Conservation (phyloP, 768 basidiomycete species). For the Pleurotus salmoneostramineus region DNA sequence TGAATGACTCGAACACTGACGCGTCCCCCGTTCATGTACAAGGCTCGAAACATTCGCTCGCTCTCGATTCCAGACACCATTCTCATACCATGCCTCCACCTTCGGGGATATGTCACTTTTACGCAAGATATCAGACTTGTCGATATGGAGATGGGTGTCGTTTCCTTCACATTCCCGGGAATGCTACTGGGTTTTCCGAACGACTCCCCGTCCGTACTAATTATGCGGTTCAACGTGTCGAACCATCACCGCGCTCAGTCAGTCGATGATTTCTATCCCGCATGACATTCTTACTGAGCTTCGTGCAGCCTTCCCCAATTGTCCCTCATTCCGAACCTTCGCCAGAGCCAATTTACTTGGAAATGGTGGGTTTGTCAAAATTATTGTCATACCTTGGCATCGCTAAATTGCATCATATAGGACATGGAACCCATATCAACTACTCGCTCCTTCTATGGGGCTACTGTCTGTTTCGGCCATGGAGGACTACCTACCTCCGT, state of each 20-base stretch:
- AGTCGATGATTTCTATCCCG: background rate
- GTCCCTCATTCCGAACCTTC: no score
- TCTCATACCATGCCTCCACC: no score
- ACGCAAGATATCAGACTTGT: slow-evolving; percentile 2
- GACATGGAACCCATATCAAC: slow-evolving; percentile 3
- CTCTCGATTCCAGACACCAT: background rate
- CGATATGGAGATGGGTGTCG: background rate
- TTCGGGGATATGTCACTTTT: background rate
- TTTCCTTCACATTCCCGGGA: slow-evolving; percentile 6
- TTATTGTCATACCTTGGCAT: background rate
- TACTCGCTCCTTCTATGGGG: slow-evolving; percentile 1
- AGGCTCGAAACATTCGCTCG: background rate
- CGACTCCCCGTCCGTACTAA: background rate
- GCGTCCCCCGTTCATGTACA: background rate
- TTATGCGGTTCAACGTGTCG: no score
- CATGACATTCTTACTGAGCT: background rate
- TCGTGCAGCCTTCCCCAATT: background rate
- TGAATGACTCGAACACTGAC: background rate
- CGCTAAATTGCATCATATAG: background rate
- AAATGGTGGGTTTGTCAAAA: background rate
- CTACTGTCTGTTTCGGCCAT: slow-evolving; percentile 2
- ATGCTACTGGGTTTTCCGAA: background rate
- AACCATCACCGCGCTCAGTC: background rate
- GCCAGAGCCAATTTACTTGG: background rate
- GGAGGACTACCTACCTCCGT: slow-evolving; percentile 14